Evolutionary conservation across 371 early-diverging fungal species (phyloP).

Genomic region (Neoconidiobolus thromboides): DNA sequence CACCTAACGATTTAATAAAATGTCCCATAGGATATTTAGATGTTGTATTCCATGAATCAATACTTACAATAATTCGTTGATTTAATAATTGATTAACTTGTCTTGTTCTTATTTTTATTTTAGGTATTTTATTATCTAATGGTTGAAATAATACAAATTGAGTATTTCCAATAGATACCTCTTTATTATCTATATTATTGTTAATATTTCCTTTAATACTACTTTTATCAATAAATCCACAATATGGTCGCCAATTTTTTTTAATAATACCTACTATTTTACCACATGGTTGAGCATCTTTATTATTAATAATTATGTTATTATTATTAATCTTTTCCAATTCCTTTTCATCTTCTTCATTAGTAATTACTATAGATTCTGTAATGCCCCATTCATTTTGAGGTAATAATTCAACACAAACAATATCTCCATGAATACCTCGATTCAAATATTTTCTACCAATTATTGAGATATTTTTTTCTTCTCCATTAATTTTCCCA

Average conservation of each 20-base stretch:
- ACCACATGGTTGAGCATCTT: slow-evolving; percentile 41
- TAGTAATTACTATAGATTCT: slow-evolving; percentile 49
- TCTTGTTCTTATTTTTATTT: slow-evolving; percentile 74
- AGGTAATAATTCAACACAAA: slow-evolving; percentile 74
- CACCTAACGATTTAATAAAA: slow-evolving; percentile 75
- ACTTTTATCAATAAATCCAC: slow-evolving; percentile 47
- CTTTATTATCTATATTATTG: slow-evolving; percentile 24
- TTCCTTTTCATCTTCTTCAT: slow-evolving; percentile 36
- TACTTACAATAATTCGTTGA: slow-evolving; percentile 70
- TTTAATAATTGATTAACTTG: slow-evolving; percentile 57
- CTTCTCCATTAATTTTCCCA: slow-evolving; percentile 50
- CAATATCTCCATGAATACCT: slow-evolving; percentile 75
- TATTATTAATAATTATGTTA: no score
- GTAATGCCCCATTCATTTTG: slow-evolving; percentile 58
- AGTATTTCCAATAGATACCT: slow-evolving; percentile 8
- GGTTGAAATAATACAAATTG: slow-evolving; percentile 39
- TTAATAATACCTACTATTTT: slow-evolving; percentile 83
- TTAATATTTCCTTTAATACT: slow-evolving; percentile 10
- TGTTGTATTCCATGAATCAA: slow-evolving; percentile 74
- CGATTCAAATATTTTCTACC: slow-evolving; percentile 79
- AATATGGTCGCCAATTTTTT: slow-evolving; percentile 86
- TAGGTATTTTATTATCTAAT: slow-evolving; percentile 80
- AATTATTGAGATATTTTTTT: slow-evolving; percentile 47
- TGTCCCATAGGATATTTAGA: slow-evolving; percentile 77
- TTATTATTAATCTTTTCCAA: slow-evolving; percentile 15